These are phyloP conservation scores for Pestalotiopsis sp. DNA, from an alignment of 2,329 filamentous ascomycete genomes.

Conservation along the genomic window DNA sequence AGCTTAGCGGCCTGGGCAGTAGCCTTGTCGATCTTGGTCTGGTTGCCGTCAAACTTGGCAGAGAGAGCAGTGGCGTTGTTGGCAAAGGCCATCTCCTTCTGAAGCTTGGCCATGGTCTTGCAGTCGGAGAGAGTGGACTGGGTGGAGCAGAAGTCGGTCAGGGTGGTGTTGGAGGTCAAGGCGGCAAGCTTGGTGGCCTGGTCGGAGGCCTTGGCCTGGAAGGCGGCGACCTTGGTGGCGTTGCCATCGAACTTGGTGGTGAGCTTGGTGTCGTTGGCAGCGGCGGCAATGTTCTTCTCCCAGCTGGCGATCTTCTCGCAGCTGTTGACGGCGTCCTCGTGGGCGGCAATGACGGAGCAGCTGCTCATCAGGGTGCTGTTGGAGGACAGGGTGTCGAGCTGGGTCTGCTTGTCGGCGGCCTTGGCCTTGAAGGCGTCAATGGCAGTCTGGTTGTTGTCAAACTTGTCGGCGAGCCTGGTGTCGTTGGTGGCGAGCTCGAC, in stretches of 20 bases:
- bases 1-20: constrained; percentile 36
- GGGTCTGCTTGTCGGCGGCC: constrained; percentile 30
- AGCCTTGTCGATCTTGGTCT: constrained; percentile 37
- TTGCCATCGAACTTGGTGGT: constrained; percentile 36
- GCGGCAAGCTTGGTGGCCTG: constrained; percentile 29
- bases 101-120: constrained; percentile 33
- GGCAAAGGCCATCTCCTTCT: constrained; percentile 32
- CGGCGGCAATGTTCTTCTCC: constrained; percentile 26
- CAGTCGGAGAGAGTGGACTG: constrained; percentile 25
- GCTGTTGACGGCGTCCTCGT: constrained; percentile 26
- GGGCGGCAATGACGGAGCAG: constrained; percentile 35
- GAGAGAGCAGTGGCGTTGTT: constrained; percentile 37
- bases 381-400: constrained; percentile 32
- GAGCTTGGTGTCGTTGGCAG: constrained; percentile 33
- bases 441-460: constrained; percentile 38
- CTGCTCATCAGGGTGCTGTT: constrained; percentile 38
- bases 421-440: constrained; percentile 38
- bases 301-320: constrained; percentile 32
- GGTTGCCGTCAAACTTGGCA: constrained; percentile 35
- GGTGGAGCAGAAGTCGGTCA: constrained; percentile 23
- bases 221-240: constrained; percentile 33
- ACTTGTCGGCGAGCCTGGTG: constrained; percentile 34
- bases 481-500: constrained; percentile 37
- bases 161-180: constrained; percentile 37
- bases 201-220: constrained; percentile 33